Conservation (phyloP, 345 rosid species). For the Fremontodendron californicum region DNA sequence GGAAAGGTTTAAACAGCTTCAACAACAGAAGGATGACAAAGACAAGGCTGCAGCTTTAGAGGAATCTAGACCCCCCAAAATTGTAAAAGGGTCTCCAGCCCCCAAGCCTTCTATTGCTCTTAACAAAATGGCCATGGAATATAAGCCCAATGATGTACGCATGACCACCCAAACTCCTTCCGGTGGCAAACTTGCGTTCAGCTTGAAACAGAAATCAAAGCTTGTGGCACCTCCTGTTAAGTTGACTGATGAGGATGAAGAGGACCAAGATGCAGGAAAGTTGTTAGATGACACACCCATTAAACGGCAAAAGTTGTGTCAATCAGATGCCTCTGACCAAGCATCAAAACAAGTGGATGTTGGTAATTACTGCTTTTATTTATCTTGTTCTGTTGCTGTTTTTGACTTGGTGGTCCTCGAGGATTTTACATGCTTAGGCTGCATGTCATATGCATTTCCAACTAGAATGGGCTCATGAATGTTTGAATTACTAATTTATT, state of each 20-base stretch:
- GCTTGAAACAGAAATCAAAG: slow-evolving; percentile 95
- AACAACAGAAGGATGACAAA: slow-evolving; percentile 60
- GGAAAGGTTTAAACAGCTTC: slow-evolving; percentile 99
- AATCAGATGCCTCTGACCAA: slow-evolving; percentile 40
- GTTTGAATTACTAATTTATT: background rate
- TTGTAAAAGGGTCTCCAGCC: slow-evolving; percentile 42
- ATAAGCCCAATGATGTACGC: slow-evolving; percentile 44
- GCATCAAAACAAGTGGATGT: slow-evolving; percentile 47
- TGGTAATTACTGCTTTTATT: slow-evolving; percentile 77
- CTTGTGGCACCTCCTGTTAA: slow-evolving; percentile 75
- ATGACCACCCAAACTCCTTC: slow-evolving; percentile 36
- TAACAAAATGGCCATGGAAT: slow-evolving; percentile 37
- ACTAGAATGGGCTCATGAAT: background rate
- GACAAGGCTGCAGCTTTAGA: slow-evolving; percentile 32
- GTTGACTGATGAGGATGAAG: slow-evolving; percentile 88
- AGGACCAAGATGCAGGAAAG: slow-evolving; percentile 48
- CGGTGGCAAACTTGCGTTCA: slow-evolving; percentile 92
- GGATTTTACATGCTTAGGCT: slow-evolving; percentile 5
- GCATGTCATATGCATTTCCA: background rate
- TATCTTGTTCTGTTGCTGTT: slow-evolving; percentile 5
- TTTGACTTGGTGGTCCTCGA: background rate
- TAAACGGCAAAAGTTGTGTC: slow-evolving; percentile 73
- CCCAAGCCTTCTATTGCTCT: slow-evolving; percentile 39
- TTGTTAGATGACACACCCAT: slow-evolving; percentile 40
- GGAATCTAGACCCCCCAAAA: slow-evolving; percentile 63